These are phyloP conservation scores for Thelonectria discophora DNA, from an alignment of 2,329 filamentous ascomycete species.

Conservation along the genomic window DNA sequence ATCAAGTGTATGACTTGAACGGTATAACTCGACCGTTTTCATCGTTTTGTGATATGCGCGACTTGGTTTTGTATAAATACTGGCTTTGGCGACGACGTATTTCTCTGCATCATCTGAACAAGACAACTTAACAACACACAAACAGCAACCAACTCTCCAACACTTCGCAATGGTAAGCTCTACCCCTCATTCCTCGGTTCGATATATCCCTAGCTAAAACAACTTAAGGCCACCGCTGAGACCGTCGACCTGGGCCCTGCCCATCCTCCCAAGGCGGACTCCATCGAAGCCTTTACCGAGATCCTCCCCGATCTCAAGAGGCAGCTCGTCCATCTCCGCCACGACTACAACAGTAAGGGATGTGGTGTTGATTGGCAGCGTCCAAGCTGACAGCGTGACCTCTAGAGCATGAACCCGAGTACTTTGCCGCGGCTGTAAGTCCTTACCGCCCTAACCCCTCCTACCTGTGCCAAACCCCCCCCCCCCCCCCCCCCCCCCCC, in stretches of 20 bases:
- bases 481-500: too few relatives aligned
- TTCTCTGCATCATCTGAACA: too few relatives aligned
- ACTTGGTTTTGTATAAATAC: background rate
- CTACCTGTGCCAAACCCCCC: background rate
- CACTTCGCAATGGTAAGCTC: background rate
- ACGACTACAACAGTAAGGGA: constrained; percentile 54
- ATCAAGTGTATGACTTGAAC: too few relatives aligned
- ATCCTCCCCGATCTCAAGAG: constrained; percentile 62
- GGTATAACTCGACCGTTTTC: too few relatives aligned
- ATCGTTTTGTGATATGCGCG: too few relatives aligned
- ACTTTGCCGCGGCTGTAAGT: constrained; percentile 60
- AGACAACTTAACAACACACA: background rate
- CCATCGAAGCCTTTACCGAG: constrained; percentile 59
- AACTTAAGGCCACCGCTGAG: constrained; percentile 58
- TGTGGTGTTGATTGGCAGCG: background rate
- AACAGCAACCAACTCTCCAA: background rate
- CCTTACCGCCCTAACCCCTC: too few relatives aligned
- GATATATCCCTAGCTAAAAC: background rate
- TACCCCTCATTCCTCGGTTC: background rate
- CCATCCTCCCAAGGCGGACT: constrained; percentile 60
- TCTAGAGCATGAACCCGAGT: constrained; percentile 62
- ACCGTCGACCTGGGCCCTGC: constrained; percentile 59
- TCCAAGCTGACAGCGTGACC: constrained; percentile 14
- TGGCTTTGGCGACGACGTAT: background rate
- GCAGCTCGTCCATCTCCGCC: constrained; percentile 58